Base-by-base conservation (phyloP, 2,329 filamentous ascomycete species). In the Fusarium equiseti region DNA sequence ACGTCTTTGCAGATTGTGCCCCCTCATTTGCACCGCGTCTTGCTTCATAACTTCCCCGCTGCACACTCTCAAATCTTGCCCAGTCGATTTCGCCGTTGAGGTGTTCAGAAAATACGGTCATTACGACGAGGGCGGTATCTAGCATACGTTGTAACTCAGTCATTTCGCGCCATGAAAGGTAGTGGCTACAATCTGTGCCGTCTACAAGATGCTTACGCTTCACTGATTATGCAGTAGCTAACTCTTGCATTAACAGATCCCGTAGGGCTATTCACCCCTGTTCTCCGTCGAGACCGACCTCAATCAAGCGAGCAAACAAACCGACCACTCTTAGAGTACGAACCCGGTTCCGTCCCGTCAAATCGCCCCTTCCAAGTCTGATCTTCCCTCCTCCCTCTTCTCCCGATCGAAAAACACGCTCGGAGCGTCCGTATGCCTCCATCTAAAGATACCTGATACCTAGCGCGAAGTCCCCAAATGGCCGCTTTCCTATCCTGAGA, bases 41-140 rank as follows among this genome's bases (percentile, higher is more conserved):
- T 10, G 53, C 46, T 62, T 57, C 63, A 64, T 59, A 52, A 42
- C 12, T 15, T 26, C 42, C 32, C 48, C 16, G 27, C 24, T 52
- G 42, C 52, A 43, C 51, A 52, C 48, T 50, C 63, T 35, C 59
- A 65, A 42, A n/a, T 59, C 27, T 29, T 35, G 29, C 26, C 52
- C 22, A 29, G 35, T 35, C 26, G 22, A 31, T 32, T 51, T 49
- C 20, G 35, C 35, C 6, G 22, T 27, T 27, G 22, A 56, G 46
- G 45, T 38, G 55, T 49, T 43, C 72, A 73, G 26, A 42, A 70
- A 70, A 59, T 35, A 63, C 60, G 48, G 63, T 62, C 55, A 66
- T 63, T 59, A 27, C 24, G 13, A 20, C 49, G n/a, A 54, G 27
- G 16, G 6, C 64, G 53, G 43, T 24, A 16, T 27, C 44, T 26